phyloP scores from a whole-genome alignment of 768 basidiomycete genomes.

The Stropharia rugosoannulata region DNA sequence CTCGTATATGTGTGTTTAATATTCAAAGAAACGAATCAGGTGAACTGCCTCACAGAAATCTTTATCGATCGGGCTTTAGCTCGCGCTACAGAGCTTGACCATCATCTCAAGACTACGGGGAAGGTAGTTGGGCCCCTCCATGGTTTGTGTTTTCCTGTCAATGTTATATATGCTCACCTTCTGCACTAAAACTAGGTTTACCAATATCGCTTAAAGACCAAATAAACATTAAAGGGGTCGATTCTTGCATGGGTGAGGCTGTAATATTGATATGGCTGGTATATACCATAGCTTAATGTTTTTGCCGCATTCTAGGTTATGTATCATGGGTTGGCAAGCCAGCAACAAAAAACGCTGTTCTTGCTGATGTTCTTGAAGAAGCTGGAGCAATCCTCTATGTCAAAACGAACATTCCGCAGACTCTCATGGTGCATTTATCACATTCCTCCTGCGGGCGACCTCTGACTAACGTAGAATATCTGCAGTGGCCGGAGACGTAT shows the following conservation, averaged over 20 bases:
- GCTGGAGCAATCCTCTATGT: conserved; percentile 73
- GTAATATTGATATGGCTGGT: not conserved
- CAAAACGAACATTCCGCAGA: conserved; percentile 77
- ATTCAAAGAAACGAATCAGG: conserved; percentile 34
- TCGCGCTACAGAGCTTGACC: conserved; percentile 67
- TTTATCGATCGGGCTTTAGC: conserved; percentile 70
- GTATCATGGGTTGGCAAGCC: conserved; percentile 68
- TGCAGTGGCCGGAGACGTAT: conserved; percentile 74
- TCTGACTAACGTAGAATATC: too few relatives aligned
- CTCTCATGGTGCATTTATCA: conserved; percentile 53
- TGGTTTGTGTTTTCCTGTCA: conserved; percentile 30
- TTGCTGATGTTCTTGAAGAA: conserved; percentile 63
- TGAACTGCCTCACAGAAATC: conserved; percentile 81
- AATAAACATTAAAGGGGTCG: conserved; percentile 63
- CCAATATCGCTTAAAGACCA: conserved; percentile 80
- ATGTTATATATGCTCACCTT: not conserved
- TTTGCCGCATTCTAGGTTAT: conserved; percentile 47
- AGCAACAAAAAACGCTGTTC: conserved; percentile 55
- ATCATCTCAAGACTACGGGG: conserved; percentile 58
- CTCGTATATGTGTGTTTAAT: not conserved
- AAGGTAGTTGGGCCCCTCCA: conserved; percentile 70
- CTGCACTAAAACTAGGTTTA: conserved; percentile 32
- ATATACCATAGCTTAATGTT: too few relatives aligned
- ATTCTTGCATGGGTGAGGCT: conserved; percentile 60
- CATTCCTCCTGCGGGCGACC: not conserved